Evolutionary conservation across 257 asterid genomes (phyloP).

Genomic region (Nicotiana sylvestris): DNA sequence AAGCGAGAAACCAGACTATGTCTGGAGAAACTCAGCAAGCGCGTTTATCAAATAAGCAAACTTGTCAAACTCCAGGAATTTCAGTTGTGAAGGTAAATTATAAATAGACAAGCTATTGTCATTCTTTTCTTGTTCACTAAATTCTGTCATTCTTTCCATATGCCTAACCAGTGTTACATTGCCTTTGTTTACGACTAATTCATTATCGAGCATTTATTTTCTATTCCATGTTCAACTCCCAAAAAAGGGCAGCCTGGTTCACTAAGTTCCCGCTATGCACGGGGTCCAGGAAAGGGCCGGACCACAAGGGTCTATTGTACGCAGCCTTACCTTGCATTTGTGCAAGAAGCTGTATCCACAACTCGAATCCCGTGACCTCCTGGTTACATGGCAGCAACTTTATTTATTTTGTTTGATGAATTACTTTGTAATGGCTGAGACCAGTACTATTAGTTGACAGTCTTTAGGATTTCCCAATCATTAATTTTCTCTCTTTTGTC

Average conservation of each 20-base stretch:
- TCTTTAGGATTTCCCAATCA: not conserved
- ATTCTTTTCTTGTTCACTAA: too few relatives aligned
- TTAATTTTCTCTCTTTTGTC: not conserved
- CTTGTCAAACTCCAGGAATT: constrained; percentile 8
- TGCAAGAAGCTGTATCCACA: too few relatives aligned
- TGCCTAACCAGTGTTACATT: too few relatives aligned
- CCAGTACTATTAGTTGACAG: not conserved
- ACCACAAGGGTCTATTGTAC: too few relatives aligned
- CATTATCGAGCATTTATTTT: not conserved
- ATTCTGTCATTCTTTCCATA: too few relatives aligned
- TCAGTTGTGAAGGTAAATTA: constrained; percentile 29
- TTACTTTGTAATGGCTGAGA: not conserved
- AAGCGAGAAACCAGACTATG: constrained; percentile 8
- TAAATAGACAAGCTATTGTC: not conserved
- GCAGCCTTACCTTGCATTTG: too few relatives aligned
- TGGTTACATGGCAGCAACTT: too few relatives aligned
- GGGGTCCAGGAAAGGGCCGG: too few relatives aligned
- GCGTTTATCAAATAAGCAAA: not conserved
- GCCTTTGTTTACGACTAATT: not conserved
- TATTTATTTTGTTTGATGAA: not conserved
- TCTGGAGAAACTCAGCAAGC: constrained; percentile 11
- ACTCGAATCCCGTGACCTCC: too few relatives aligned
- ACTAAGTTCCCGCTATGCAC: too few relatives aligned
- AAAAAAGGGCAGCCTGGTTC: too few relatives aligned
- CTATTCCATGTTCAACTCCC: not conserved